phyloP scores from a whole-genome alignment of 345 rosid species.

The Jatropha curcas region DNA sequence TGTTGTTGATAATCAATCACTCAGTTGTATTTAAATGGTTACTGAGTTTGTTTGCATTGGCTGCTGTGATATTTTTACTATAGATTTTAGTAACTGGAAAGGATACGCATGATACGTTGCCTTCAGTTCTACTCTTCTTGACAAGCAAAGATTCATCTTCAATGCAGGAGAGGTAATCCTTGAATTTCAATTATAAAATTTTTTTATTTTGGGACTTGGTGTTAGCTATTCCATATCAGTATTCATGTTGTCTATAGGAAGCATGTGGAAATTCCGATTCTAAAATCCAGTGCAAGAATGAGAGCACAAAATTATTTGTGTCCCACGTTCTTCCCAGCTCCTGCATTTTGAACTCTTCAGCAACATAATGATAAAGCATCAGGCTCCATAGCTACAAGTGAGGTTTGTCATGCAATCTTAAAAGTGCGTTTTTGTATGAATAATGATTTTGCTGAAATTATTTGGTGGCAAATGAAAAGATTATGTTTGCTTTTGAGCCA shows the following conservation, averaged over 20 bases:
- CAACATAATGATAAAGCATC: constrained; percentile 27
- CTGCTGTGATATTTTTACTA: neutral
- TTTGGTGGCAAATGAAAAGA: constrained; percentile 13
- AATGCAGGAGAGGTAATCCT: constrained; percentile 85
- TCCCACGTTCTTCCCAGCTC: constrained; percentile 91
- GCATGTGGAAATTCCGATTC: constrained; percentile 77
- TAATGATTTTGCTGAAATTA: constrained; percentile 3
- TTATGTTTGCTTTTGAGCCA: constrained; percentile 20
- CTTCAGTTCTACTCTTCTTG: constrained; percentile 93
- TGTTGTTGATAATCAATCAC: neutral
- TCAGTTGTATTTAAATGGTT: neutral
- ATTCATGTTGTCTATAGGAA: constrained; percentile 44
- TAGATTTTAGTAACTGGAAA: constrained; percentile 93
- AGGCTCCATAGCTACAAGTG: constrained; percentile 21
- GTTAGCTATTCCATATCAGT: neutral
- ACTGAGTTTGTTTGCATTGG: neutral
- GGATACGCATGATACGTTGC: constrained; percentile 95
- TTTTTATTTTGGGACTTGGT: too few species aligned
- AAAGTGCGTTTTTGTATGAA: neutral
- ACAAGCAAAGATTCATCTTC: constrained; percentile 85
- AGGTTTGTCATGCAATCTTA: constrained; percentile 48
- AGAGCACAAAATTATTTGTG: constrained; percentile 79
- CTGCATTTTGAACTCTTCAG: constrained; percentile 67
- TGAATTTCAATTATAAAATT: too few species aligned
- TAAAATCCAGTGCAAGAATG: constrained; percentile 76